Conservation (phyloP, 2,329 filamentous ascomycete species). For the Monascus ruber region DNA sequence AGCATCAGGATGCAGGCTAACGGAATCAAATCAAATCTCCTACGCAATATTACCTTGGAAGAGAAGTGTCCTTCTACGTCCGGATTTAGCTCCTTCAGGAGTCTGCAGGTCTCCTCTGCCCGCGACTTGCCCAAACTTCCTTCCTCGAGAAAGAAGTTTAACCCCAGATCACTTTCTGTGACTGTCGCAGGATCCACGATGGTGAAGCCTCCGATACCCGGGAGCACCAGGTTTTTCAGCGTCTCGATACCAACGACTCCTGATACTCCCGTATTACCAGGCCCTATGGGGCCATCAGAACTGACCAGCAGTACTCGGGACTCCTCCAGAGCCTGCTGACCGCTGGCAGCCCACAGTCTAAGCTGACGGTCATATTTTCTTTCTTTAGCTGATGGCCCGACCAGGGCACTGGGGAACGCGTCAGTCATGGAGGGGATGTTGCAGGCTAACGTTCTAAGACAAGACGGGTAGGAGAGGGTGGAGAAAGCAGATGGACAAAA, state of each 20-base stretch:
- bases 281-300: conserved; percentile 38
- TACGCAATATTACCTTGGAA: conserved; percentile 16
- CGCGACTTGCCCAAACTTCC: conserved; percentile 63
- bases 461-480: background rate
- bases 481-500: background rate
- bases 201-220: conserved; percentile 82
- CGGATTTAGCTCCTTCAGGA: conserved; percentile 80
- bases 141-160: conserved; percentile 94
- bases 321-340: conserved; percentile 80
- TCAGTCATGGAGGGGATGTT: conserved; percentile 20
- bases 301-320: conserved; percentile 88
- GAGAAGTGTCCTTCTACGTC: conserved; percentile 71
- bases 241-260: conserved; percentile 83
- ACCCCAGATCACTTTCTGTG: conserved; percentile 71
- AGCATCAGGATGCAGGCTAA: too few relatives aligned
- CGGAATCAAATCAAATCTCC: too few relatives aligned
- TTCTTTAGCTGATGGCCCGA: conserved; percentile 49
- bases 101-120: conserved; percentile 63
- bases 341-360: conserved; percentile 84
- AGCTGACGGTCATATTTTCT: conserved; percentile 91
- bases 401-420: conserved; percentile 22
- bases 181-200: conserved; percentile 75
- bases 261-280: conserved; percentile 41
- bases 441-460: background rate
- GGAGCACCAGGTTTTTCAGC: conserved; percentile 92